Evolutionary conservation across 2,329 filamentous ascomycete species (phyloP).

Genomic region (Fusarium sarcochroum): DNA sequence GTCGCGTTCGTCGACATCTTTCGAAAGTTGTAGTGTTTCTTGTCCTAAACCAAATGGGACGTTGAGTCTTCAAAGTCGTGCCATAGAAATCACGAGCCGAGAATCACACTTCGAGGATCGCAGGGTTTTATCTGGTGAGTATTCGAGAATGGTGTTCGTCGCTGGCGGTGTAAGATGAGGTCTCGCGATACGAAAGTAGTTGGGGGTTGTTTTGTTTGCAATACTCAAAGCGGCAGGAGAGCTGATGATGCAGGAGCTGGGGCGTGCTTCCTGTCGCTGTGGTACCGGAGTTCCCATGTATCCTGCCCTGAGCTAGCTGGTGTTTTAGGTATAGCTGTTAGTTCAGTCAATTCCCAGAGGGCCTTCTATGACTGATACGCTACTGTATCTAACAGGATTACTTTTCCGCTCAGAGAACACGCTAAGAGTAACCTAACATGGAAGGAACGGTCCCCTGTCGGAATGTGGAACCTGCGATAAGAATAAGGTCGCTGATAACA

Average conservation of each 20-base stretch:
- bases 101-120: background rate
- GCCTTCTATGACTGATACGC: too few relatives aligned
- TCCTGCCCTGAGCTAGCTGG: constrained; percentile 6
- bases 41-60: background rate
- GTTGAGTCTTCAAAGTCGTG: background rate
- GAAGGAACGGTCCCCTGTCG: background rate
- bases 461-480: constrained; percentile 32
- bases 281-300: constrained; percentile 14
- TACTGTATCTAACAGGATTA: background rate
- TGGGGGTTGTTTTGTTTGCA: constrained; percentile 33
- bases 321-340: background rate
- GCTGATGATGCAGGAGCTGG: constrained; percentile 20
- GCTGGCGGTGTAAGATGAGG: background rate
- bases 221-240: constrained; percentile 18
- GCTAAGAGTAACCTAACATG: background rate
- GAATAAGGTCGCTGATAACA: constrained; percentile 31
- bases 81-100: background rate
- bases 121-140: background rate
- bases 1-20: constrained; percentile 74
- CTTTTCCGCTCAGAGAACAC: background rate
- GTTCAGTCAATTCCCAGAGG: background rate
- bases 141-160: background rate
- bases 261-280: constrained; percentile 23
- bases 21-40: background rate
- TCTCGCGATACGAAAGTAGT: background rate